A percentile compares a stretch with the other conserved stretches of the same genome.
Evolutionary conservation across 2,329 filamentous ascomycete genomes (phyloP).

Genomic region (Tolypocladium ovalisporum): DNA sequence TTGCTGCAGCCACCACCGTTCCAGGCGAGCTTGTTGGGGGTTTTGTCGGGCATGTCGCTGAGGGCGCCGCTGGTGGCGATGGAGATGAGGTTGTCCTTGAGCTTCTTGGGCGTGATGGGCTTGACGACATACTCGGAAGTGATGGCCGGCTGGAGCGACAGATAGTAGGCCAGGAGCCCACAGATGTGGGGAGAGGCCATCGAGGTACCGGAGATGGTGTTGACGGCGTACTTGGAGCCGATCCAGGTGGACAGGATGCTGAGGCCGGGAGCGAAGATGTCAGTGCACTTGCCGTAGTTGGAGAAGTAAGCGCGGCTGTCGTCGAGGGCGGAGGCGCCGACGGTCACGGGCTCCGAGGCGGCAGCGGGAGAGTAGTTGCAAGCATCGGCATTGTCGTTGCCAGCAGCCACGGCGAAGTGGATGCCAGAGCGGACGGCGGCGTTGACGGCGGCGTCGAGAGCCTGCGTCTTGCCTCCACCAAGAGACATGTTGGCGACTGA

Average conservation of each 20-base stretch:
- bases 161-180: conserved; percentile 94
- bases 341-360: conserved; percentile 83
- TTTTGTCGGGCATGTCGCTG: conserved; percentile 71
- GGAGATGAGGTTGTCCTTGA: conserved; percentile 79
- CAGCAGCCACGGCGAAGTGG: conserved; percentile 95
- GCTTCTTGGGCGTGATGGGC: conserved; percentile 81
- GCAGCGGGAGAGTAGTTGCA: conserved; percentile 99
- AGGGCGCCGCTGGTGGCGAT: conserved; percentile 73
- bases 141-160: conserved; percentile 83
- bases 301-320: conserved; percentile 99
- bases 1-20: conserved; percentile 94
- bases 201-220: conserved; percentile 98
- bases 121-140: conserved; percentile 89
- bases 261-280: conserved; percentile 95
- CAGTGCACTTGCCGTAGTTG: conserved; percentile 99
- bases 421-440: conserved; percentile 85
- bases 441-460: conserved; percentile 86
- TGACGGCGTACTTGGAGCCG: conserved; percentile 87
- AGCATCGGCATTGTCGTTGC: conserved; percentile 97
- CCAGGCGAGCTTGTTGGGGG: conserved; percentile 94
- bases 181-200: conserved; percentile 98
- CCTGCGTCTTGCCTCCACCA: conserved; percentile 89
- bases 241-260: conserved; percentile 99
- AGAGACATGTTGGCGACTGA: conserved; percentile 99
- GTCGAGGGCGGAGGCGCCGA: conserved; percentile 85